Conservation (phyloP, 208 protist species). For the Crithidia expoeki region DNA sequence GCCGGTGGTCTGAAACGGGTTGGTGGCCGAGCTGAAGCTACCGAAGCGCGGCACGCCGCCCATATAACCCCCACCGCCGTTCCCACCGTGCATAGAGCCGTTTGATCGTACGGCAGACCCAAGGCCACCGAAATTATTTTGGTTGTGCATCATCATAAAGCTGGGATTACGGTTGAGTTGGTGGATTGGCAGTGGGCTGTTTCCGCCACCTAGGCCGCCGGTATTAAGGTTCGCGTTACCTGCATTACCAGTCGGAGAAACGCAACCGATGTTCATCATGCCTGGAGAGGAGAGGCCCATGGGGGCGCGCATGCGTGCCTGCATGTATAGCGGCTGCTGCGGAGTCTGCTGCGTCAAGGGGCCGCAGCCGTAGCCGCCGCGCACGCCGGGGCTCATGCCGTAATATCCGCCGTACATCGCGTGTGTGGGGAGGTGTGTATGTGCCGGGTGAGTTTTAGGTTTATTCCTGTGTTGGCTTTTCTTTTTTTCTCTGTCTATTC, state of each 20-base stretch:
- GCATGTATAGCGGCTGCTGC: constrained; percentile 19
- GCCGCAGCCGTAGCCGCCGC: constrained; percentile 15
- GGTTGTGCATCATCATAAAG: constrained; percentile 36
- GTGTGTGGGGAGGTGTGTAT: background rate
- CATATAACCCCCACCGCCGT: constrained; percentile 7
- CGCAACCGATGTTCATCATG: background rate
- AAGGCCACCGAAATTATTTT: constrained; percentile 17
- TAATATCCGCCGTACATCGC: constrained; percentile 37
- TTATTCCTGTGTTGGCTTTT: background rate
- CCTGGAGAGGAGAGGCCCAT: background rate
- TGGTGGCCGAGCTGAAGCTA: constrained; percentile 21
- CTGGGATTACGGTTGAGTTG: constrained; percentile 21
- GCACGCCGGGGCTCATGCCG: constrained; percentile 33
- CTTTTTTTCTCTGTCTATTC: too few species aligned
- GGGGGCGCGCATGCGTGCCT: constrained; percentile 16
- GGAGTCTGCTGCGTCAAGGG: constrained; percentile 24
- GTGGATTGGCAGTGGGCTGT: background rate
- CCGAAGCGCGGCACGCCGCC: constrained; percentile 11
- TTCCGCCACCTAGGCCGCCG: background rate
- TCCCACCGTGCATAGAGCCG: constrained; percentile 14
- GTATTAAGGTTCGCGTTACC: background rate
- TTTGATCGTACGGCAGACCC: constrained; percentile 8
- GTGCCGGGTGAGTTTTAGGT: too few species aligned
- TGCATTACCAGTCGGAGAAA: background rate
- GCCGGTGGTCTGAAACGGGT: constrained; percentile 2